Percentiles rank a stretch among this genome's conserved stretches.
Conservation (phyloP, 148 eudicot genomes). For the Rheum nobile region DNA sequence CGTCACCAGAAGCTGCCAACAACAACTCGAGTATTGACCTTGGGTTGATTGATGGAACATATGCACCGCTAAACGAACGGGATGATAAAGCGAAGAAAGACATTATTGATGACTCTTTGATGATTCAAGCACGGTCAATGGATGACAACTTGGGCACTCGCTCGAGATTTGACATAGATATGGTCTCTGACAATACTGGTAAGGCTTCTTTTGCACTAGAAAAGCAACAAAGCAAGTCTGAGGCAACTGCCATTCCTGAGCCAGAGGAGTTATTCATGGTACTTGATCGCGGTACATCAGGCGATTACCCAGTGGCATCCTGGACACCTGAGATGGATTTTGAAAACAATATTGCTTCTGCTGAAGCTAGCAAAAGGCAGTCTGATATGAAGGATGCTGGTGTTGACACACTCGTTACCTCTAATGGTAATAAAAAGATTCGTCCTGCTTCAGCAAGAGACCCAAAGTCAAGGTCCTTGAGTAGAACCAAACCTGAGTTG, state of each 20-base stretch:
- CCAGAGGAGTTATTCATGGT: conserved; percentile 70
- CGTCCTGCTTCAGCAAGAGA: conserved; percentile 21
- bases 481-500: conserved; percentile 42
- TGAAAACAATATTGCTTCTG: conserved; percentile 19
- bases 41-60: conserved; percentile 31
- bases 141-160: conserved; percentile 22
- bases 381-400: conserved; percentile 14
- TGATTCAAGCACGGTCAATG: conserved; percentile 37
- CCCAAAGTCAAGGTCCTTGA: conserved; percentile 28
- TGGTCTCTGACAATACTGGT: conserved; percentile 37
- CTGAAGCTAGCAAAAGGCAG: conserved; percentile 17
- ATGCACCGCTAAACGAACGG: conserved; percentile 15
- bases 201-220: conserved; percentile 17
- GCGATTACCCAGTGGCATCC: conserved; percentile 29
- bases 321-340: conserved; percentile 65
- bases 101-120: conserved; percentile 53
- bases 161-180: conserved; percentile 28
- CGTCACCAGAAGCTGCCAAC: conserved; percentile 19
- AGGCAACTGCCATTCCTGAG: conserved; percentile 28
- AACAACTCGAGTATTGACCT: conserved; percentile 15
- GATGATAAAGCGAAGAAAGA: conserved; percentile 30
- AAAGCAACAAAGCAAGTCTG: conserved; percentile 20
- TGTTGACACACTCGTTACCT: conserved; percentile 15
- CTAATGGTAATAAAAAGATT: conserved; percentile 13
- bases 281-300: conserved; percentile 40